These are phyloP conservation scores for Bretschneidera sinensis DNA, from an alignment of 345 rosid genomes.

Conservation along the genomic window DNA sequence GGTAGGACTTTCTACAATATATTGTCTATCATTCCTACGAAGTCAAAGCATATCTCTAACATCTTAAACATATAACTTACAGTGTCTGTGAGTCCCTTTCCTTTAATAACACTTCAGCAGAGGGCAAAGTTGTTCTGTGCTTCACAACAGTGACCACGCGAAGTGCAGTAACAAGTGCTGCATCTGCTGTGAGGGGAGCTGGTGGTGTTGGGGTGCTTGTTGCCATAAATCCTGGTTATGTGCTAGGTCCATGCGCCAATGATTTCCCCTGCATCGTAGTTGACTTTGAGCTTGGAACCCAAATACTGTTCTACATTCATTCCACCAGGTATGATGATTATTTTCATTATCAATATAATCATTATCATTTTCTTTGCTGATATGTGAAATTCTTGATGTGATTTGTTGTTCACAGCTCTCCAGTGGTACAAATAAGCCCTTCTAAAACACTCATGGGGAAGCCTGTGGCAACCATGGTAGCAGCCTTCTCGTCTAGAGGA, in stretches of 20 bases:
- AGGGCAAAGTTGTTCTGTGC: constrained; percentile 33
- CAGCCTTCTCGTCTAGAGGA: constrained; percentile 50
- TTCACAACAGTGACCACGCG: constrained; percentile 18
- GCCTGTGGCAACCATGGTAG: constrained; percentile 30
- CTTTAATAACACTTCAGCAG: constrained; percentile 10
- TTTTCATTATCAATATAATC: not conserved
- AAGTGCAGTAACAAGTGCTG: constrained; percentile 20
- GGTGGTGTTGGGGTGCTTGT: constrained; percentile 38
- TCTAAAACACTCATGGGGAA: constrained; percentile 26
- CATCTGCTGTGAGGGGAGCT: constrained; percentile 16
- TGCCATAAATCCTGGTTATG: constrained; percentile 28
- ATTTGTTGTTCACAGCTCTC: constrained; percentile 10
- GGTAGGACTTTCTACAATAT: too few species aligned
- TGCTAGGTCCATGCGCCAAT: constrained; percentile 20
- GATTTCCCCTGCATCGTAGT: constrained; percentile 31
- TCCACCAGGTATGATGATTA: constrained; percentile 24
- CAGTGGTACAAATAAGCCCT: constrained; percentile 19
- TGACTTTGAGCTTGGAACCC: constrained; percentile 32
- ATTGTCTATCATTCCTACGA: too few species aligned
- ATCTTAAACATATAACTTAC: not conserved
- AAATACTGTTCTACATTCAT: constrained; percentile 30
- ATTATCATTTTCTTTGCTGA: not conserved
- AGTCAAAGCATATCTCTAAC: too few species aligned
- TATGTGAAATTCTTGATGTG: not conserved
- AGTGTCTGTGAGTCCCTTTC: constrained; percentile 17